Conservation (phyloP, 148 eudicot genomes). For the Agrostemma githago region DNA sequence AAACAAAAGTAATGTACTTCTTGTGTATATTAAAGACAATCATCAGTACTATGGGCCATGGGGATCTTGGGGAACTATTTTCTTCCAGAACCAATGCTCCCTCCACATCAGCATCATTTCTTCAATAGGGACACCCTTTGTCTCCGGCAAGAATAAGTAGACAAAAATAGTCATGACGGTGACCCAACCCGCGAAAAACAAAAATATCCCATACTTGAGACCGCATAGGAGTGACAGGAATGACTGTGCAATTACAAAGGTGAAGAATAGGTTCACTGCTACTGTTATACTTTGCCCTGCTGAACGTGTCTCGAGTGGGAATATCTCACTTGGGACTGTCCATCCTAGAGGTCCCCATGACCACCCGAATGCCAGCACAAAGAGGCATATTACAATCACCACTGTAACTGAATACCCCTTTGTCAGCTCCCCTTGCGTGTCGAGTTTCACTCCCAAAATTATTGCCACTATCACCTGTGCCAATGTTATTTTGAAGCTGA, state of each 20-base stretch:
- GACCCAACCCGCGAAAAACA: conserved; percentile 71
- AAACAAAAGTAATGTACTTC: not conserved
- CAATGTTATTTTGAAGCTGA: not conserved
- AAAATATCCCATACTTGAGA: conserved; percentile 66
- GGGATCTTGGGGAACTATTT: conserved; percentile 30
- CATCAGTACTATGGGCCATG: conserved; percentile 1
- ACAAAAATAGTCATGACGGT: conserved; percentile 63
- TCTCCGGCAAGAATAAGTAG: conserved; percentile 69
- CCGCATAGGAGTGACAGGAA: conserved; percentile 65
- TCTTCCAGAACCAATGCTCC: conserved; percentile 79
- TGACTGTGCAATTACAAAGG: conserved; percentile 71
- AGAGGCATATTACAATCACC: conserved; percentile 65
- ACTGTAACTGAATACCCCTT: conserved; percentile 53
- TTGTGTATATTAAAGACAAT: not conserved
- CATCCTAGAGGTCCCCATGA: conserved; percentile 97
- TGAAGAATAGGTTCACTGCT: conserved; percentile 78
- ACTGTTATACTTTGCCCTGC: conserved; percentile 90
- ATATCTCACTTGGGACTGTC: conserved; percentile 87
- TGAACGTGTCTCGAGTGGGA: conserved; percentile 82
- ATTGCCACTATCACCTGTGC: conserved; percentile 70
- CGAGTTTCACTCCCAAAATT: conserved; percentile 64
- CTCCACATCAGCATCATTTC: conserved; percentile 72
- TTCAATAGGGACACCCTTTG: conserved; percentile 81
- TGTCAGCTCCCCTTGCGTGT: conserved; percentile 47
- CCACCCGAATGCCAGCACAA: conserved; percentile 76